Evolutionary conservation across 768 basidiomycete genomes (phyloP).

Genomic region (Steccherinum ochraceum): DNA sequence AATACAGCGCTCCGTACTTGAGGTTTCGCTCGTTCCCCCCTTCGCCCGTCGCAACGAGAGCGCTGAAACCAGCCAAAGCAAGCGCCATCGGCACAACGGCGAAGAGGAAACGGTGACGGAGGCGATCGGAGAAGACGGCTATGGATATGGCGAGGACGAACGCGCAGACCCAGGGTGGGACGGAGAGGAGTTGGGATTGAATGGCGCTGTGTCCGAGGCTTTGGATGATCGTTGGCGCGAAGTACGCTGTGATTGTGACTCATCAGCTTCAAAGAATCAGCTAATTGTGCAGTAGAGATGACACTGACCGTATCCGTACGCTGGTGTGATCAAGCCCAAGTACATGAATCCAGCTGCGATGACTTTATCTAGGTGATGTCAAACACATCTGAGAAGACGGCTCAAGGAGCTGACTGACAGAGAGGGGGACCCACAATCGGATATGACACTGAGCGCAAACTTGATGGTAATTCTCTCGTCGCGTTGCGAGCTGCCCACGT

Average conservation of each 20-base stretch:
- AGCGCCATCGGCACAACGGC: conserved; percentile 1
- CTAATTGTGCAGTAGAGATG: conserved; percentile 15
- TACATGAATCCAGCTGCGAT: conserved; percentile 15
- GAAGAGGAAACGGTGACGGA: conserved; percentile 11
- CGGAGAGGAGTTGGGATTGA: conserved; percentile 10
- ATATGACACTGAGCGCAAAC: conserved; percentile 10
- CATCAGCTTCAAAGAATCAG: conserved; percentile 15
- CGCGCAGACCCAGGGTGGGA: conserved; percentile 8
- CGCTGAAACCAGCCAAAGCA: conserved; percentile 8
- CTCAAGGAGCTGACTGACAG: too few relatives aligned
- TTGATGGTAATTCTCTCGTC: not conserved
- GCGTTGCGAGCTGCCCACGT: conserved; percentile 9
- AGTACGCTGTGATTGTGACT: conserved; percentile 12
- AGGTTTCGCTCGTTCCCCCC: conserved; percentile 1
- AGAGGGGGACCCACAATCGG: conserved; percentile 9
- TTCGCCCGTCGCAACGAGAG: conserved; percentile 7
- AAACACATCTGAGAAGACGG: not conserved
- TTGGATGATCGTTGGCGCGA: conserved; percentile 10
- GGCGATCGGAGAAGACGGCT: conserved; percentile 8
- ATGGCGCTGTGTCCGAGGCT: conserved; percentile 8
- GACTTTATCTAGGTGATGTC: conserved; percentile 8
- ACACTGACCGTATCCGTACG: conserved; percentile 10
- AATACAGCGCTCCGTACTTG: conserved; percentile 12
- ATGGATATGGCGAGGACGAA: conserved; percentile 9
- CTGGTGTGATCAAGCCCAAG: conserved; percentile 13